Evolutionary conservation across 2,329 filamentous ascomycete species (phyloP).

Genomic region (Grosmannia huntii): DNA sequence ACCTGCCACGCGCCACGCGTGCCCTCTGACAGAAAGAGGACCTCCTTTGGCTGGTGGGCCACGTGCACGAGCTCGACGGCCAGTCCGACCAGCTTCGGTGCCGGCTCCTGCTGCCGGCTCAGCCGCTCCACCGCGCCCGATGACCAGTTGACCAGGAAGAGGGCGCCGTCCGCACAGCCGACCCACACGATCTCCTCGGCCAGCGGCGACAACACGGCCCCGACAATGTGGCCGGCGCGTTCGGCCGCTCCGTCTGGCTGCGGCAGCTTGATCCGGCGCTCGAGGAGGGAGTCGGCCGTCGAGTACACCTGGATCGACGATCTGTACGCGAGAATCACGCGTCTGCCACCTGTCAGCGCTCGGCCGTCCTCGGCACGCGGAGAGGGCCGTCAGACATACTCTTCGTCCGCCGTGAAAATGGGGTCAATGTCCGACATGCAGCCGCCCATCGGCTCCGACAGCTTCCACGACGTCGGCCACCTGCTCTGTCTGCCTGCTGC

Average conservation of each 20-base stretch:
- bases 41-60: constrained; percentile 24
- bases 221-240: constrained; percentile 21
- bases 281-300: constrained; percentile 64
- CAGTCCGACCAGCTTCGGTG: constrained; percentile 28
- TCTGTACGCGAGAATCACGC: constrained; percentile 63
- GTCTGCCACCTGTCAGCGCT: constrained; percentile 23
- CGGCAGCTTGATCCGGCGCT: constrained; percentile 53
- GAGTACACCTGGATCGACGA: constrained; percentile 72
- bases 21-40: constrained; percentile 34
- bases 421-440: constrained; percentile 53
- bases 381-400: constrained; percentile 27
- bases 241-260: neutral
- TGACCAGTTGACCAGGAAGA: constrained; percentile 48
- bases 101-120: constrained; percentile 21
- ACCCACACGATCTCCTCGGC: constrained; percentile 43
- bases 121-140: constrained; percentile 29
- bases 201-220: constrained; percentile 27
- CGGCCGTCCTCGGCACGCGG: neutral
- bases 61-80: constrained; percentile 26
- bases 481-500: neutral
- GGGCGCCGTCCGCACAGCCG: constrained; percentile 41
- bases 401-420: constrained; percentile 47
- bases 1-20: constrained; percentile 26
- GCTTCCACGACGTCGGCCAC: constrained; percentile 32
- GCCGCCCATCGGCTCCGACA: constrained; percentile 53